These are phyloP conservation scores for Heterobasidion annosum DNA, from an alignment of 1,284 basidiomycete species.

Conservation along the genomic window DNA sequence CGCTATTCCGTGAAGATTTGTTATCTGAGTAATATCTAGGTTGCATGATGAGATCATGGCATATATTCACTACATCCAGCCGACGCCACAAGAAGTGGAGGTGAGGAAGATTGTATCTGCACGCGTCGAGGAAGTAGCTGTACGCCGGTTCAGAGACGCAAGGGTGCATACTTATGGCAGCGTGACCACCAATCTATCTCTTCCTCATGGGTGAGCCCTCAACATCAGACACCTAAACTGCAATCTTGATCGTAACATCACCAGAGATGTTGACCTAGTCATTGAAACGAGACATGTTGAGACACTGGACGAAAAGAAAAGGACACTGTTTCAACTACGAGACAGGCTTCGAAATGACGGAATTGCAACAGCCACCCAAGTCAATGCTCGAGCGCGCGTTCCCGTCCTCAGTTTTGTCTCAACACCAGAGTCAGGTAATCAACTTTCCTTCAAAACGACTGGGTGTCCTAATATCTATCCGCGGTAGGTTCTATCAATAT, in stretches of 20 bases:
- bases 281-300: conserved; percentile 14
- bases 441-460: neutral
- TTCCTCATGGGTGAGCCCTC: conserved; percentile 19
- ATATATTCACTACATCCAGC: conserved; percentile 17
- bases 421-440: conserved; percentile 25
- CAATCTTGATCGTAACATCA: neutral
- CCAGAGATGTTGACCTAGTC: conserved; percentile 27
- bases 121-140: conserved; percentile 14
- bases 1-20: neutral
- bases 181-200: conserved; percentile 18
- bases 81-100: conserved; percentile 16
- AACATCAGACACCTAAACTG: neutral
- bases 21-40: conserved; percentile 24
- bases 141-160: conserved; percentile 12
- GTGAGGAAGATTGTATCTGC: conserved; percentile 17
- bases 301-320: conserved; percentile 13
- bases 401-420: conserved; percentile 53
- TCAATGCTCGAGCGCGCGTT: conserved; percentile 46
- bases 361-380: conserved; percentile 28
- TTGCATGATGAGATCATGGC: conserved; percentile 51
- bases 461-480: neutral
- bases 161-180: conserved; percentile 21
- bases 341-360: conserved; percentile 18
- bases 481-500: conserved; percentile 47
- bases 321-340: conserved; percentile 19